Conservation (phyloP, 306 rosid genomes). For the Phaseolus lunatus region DNA sequence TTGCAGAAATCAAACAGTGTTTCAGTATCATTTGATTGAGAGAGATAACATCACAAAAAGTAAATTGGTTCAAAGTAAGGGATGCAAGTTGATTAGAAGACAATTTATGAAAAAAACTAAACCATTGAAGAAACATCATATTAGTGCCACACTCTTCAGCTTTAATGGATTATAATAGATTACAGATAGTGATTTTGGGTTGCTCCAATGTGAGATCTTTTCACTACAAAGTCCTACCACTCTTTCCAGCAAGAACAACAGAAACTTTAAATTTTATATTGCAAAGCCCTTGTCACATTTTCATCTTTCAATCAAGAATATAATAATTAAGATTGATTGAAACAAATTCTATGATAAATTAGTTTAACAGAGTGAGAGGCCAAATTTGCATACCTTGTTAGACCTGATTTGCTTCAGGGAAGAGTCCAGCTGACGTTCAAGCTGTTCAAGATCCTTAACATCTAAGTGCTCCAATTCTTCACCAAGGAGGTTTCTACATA, state of each 20-base stretch:
- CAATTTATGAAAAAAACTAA: no score
- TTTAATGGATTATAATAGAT: no score
- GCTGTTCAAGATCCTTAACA: conserved; percentile 63
- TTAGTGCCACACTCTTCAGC: no score
- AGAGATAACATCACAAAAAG: no score
- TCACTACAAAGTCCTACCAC: not conserved
- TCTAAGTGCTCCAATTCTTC: conserved; percentile 72
- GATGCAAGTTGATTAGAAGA: no score
- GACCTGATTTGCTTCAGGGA: conserved; percentile 69
- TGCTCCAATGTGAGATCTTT: not conserved
- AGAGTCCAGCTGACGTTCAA: conserved; percentile 69
- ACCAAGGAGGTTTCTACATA: conserved; percentile 66
- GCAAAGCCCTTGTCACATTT: not conserved
- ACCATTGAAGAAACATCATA: no score
- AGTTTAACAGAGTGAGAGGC: not conserved
- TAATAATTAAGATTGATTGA: not conserved
- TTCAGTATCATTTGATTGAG: no score
- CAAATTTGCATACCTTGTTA: conserved; percentile 65
- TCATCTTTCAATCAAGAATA: not conserved
- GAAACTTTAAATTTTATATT: not conserved
- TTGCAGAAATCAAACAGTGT: no score
- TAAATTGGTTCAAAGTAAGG: no score
- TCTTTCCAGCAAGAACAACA: not conserved
- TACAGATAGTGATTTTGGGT: no score
- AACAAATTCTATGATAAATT: not conserved